Percentiles rank a stretch among this genome's conserved stretches.
phyloP scores from a whole-genome alignment of 2,329 filamentous ascomycete species.

The Capronia coronata region DNA sequence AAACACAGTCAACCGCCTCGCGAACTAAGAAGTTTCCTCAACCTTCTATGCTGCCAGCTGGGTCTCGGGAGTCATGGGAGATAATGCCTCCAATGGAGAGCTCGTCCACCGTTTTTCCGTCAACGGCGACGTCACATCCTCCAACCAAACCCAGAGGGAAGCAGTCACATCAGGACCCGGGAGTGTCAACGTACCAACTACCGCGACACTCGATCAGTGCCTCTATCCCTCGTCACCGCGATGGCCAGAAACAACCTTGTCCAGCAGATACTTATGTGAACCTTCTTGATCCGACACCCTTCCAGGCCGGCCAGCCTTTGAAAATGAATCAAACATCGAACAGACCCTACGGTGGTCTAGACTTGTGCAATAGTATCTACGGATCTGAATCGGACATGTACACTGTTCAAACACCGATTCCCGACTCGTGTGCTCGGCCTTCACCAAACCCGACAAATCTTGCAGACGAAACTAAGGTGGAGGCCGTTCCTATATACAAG shows the following conservation, averaged over 20 bases:
- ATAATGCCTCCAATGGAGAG: constrained; percentile 1
- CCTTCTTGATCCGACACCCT: constrained; percentile 4
- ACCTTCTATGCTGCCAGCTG: background rate
- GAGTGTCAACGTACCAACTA: too few species aligned
- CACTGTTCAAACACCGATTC: too few species aligned
- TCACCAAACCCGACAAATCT: too few species aligned
- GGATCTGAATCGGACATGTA: too few species aligned
- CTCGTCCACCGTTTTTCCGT: background rate
- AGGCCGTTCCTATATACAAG: too few species aligned
- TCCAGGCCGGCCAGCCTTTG: background rate
- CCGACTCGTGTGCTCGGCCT: too few species aligned
- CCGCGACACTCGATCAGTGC: background rate
- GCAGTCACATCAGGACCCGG: too few species aligned
- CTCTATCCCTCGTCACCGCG: too few species aligned
- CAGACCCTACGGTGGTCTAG: too few species aligned
- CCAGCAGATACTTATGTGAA: constrained; percentile 16
- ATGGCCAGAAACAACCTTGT: background rate
- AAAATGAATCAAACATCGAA: background rate
- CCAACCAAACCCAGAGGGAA: background rate
- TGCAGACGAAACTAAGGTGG: too few species aligned
- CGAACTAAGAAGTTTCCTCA: background rate
- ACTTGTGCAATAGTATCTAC: too few species aligned
- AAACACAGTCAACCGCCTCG: background rate
- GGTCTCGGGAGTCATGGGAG: constrained; percentile 9
- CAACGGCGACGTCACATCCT: background rate